These are phyloP conservation scores for Umbilicus rupestris DNA, from an alignment of 164 flowering plant species.

Conservation along the genomic window DNA sequence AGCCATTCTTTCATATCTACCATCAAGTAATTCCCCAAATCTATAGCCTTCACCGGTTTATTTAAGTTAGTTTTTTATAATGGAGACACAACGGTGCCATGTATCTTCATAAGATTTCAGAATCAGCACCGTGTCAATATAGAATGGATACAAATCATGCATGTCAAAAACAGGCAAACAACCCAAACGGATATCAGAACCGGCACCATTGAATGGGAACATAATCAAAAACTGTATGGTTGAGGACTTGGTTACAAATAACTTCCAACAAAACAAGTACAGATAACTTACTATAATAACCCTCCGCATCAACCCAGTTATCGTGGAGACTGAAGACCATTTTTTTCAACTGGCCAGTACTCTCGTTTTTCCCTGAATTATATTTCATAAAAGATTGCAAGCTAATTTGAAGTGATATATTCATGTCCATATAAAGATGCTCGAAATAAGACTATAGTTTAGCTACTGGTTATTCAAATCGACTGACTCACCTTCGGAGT, in stretches of 20 bases:
- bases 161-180: background rate
- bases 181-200: background rate
- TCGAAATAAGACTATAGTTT: too few relatives aligned
- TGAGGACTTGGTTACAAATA: background rate
- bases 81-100: background rate
- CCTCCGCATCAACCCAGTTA: slow-evolving; percentile 99
- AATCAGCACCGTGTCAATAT: background rate
- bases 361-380: slow-evolving; percentile 62
- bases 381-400: background rate
- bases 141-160: background rate
- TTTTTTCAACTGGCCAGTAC: slow-evolving; percentile 54
- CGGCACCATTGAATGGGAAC: background rate
- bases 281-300: slow-evolving; percentile 81
- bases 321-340: slow-evolving; percentile 91
- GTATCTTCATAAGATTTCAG: background rate
- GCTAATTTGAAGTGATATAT: background rate
- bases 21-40: slow-evolving; percentile 93
- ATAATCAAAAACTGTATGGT: background rate
- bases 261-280: background rate
- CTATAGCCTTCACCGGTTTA: slow-evolving; percentile 48
- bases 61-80: background rate
- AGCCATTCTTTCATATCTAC: slow-evolving; percentile 84
- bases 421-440: background rate
- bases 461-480: background rate
- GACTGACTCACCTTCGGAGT: slow-evolving; percentile 66